Evolutionary conservation across 495 filamentous ascomycete species (phyloP).

Genomic region (Xylaria flabelliformis): DNA sequence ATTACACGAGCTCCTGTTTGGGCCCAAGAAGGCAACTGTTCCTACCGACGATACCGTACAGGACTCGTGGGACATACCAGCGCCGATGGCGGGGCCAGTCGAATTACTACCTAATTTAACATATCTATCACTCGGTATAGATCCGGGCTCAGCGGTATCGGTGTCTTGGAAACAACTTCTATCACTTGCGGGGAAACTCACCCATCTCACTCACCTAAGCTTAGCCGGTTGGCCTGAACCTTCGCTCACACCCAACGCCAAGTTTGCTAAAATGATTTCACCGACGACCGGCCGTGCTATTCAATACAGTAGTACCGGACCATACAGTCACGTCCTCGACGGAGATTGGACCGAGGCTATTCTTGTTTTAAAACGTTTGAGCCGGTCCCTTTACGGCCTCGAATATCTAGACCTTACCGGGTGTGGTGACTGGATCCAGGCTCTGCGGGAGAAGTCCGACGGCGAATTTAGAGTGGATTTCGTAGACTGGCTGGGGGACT

Average conservation of each 20-base stretch:
- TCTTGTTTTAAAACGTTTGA: constrained; percentile 70
- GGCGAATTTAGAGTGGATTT: constrained; percentile 38
- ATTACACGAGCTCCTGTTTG: constrained; percentile 60
- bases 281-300: constrained; percentile 48
- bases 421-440: constrained; percentile 72
- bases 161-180: constrained; percentile 75
- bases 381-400: constrained; percentile 69
- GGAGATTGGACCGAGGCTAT: constrained; percentile 75
- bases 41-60: constrained; percentile 40
- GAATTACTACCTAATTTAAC: constrained; percentile 57
- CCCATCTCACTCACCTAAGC: constrained; percentile 76
- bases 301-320: constrained; percentile 66
- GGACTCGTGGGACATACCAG: constrained; percentile 52
- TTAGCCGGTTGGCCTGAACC: constrained; percentile 84
- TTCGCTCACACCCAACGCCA: constrained; percentile 67
- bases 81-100: constrained; percentile 35
- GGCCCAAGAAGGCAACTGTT: constrained; percentile 27
- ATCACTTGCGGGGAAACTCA: constrained; percentile 62
- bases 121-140: constrained; percentile 62
- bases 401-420: constrained; percentile 84
- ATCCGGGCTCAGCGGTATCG: constrained; percentile 33
- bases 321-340: constrained; percentile 69
- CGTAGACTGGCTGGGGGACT: constrained; percentile 53
- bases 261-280: constrained; percentile 54
- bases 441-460: constrained; percentile 51